Base-by-base conservation (phyloP, 1,284 basidiomycete species). In the Blastosporella zonata region DNA sequence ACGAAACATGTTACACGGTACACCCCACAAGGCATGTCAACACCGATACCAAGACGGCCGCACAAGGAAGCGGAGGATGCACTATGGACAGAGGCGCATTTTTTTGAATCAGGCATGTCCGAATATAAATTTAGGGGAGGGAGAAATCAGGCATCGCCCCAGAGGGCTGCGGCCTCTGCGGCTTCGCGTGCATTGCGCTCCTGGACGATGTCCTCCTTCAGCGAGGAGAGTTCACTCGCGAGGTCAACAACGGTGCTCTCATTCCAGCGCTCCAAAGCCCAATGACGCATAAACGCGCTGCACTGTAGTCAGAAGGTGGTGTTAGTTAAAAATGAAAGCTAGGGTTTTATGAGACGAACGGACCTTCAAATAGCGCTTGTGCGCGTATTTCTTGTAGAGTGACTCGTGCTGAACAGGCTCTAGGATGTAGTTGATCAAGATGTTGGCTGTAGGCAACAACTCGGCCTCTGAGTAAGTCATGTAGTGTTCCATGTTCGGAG, bases 381-480 rank as follows among this genome's bases (percentile, higher is more conserved):
- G 75, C 1, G 88, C 84, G 56, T 90, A 91, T 62, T 90, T 90
- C 69, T 82, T 81, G 63, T 74, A 80, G 62, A 93, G 88, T n/a
- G 81, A 82, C 35, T 88, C 79, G 49, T 87, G 80, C 40, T 74
- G 74, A 44, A 79, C 62, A 5, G 81, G 78, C 61, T 86, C 81
- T 50, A 93, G 72, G 55, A 94, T 72, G 65, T 90, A 94, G 69
- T 93, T 90, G 53, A 97, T 65, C 87, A 97, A 93, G 58, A 92
- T 65, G 69, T 92, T 92, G 2, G 90, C 94, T 0, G 84, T 87
- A 0, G 89, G 87, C 22, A 94, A 70, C 44, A 97, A 67, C 50
- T 90, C 86, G 38, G 81, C 80, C 67, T 95, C 90, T 3, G 87
- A 73, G 67, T 94, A 97, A 12, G 84, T 82, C 1, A 91, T 93